A percentile compares a stretch with the other conserved stretches of the same genome.
Evolutionary conservation across 2,329 filamentous ascomycete genomes (phyloP).

Genomic region (Corynespora cassiicola): DNA sequence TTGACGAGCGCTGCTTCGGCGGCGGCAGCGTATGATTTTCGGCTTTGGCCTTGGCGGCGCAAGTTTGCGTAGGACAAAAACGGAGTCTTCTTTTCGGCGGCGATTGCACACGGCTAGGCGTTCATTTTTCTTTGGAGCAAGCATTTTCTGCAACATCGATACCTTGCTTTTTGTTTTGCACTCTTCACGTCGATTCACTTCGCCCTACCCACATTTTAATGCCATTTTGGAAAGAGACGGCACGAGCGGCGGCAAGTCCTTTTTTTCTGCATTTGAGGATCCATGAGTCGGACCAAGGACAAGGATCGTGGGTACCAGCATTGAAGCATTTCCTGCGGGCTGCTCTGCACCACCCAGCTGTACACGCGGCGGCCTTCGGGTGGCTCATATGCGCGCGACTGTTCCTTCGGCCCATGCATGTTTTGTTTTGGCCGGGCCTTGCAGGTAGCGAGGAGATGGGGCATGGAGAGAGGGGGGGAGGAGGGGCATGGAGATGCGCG

Average conservation of each 20-base stretch:
- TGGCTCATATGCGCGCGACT: slow-evolving; percentile 1
- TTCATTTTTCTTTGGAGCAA: slow-evolving; percentile 19
- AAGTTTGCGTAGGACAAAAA: slow-evolving; percentile 26
- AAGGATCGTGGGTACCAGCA: slow-evolving; percentile 8
- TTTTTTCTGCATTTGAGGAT: slow-evolving; percentile 3
- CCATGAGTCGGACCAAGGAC: no score
- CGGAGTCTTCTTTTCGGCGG: slow-evolving; percentile 26
- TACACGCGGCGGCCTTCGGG: slow-evolving; percentile 2
- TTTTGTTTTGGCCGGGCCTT: slow-evolving; percentile 4
- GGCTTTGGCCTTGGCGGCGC: slow-evolving; percentile 15
- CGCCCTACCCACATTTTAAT: slow-evolving; percentile 4
- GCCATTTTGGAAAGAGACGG: slow-evolving; percentile 4
- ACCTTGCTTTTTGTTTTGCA: slow-evolving; percentile 27
- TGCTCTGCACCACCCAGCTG: slow-evolving; percentile 1
- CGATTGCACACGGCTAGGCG: slow-evolving; percentile 31
- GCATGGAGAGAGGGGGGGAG: no score
- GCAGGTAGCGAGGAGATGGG: no score
- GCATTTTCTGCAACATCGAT: slow-evolving; percentile 35
- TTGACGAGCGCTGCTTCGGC: no score
- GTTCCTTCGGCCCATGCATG: neutral
- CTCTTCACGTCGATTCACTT: neutral
- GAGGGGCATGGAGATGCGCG: slow-evolving; percentile 3
- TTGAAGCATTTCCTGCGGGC: slow-evolving; percentile 17
- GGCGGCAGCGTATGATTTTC: no score
- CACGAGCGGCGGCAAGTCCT: slow-evolving; percentile 1